These are phyloP conservation scores for Amphicarpaea edgeworthii DNA, from an alignment of 306 rosid genomes.

Conservation along the genomic window DNA sequence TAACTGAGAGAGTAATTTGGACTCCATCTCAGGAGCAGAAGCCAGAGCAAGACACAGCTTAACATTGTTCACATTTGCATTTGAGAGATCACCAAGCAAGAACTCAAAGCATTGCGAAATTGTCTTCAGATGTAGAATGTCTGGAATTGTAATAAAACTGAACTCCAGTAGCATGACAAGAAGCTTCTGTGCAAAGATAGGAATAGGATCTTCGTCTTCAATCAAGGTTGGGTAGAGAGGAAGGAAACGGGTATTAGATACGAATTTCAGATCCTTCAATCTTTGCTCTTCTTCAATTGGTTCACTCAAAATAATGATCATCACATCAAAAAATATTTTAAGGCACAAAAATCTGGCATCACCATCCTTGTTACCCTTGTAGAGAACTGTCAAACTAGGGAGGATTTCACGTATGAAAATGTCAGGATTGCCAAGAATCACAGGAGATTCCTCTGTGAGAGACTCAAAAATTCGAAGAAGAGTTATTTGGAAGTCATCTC, in stretches of 20 bases:
- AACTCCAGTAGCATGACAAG: constrained; percentile 96
- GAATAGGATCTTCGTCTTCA: constrained; percentile 96
- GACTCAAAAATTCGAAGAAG: constrained; percentile 89
- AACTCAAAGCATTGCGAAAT: constrained; percentile 97
- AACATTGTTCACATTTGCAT: constrained; percentile 85
- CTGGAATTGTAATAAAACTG: constrained; percentile 73
- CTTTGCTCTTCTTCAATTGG: constrained; percentile 74
- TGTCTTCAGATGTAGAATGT: constrained; percentile 86
- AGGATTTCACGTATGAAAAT: constrained; percentile 80
- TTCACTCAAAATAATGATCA: constrained; percentile 81
- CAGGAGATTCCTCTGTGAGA: constrained; percentile 75
- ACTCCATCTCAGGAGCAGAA: constrained; percentile 95
- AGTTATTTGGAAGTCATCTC: constrained; percentile 97
- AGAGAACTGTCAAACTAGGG: constrained; percentile 91
- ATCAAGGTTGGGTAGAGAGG: constrained; percentile 93
- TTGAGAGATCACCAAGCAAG: constrained; percentile 93
- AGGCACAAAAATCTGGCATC: constrained; percentile 98
- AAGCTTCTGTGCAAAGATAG: constrained; percentile 94
- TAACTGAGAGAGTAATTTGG: constrained; percentile 89
- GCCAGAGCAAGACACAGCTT: constrained; percentile 88
- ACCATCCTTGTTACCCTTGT: constrained; percentile 95
- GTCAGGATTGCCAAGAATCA: constrained; percentile 73
- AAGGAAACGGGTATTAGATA: constrained; percentile 78
- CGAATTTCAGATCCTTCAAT: constrained; percentile 68
- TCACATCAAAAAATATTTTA: constrained; percentile 82